A percentile compares a stretch with the other conserved stretches of the same genome.
Conservation (phyloP, 768 basidiomycete genomes). For the Pleurotus giganteus region DNA sequence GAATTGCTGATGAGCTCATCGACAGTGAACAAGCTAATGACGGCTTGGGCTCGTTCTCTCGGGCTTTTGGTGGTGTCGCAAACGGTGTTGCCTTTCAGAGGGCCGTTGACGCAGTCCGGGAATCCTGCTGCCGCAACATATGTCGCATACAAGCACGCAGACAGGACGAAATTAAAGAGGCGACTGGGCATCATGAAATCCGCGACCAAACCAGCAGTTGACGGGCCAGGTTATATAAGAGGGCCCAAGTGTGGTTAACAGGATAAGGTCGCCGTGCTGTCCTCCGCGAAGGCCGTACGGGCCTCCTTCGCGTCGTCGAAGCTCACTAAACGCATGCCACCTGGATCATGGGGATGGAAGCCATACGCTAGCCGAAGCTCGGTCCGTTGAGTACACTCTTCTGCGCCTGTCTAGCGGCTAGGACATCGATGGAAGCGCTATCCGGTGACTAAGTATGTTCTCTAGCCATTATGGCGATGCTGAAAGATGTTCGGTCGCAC, state of each 20-base stretch:
- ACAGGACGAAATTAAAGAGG: constrained; percentile 9
- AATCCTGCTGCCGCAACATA: constrained; percentile 32
- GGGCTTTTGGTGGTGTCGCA: constrained; percentile 46
- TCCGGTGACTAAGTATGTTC: neutral
- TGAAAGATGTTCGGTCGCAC: too few species aligned
- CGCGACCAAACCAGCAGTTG: neutral
- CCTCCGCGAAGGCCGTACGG: neutral
- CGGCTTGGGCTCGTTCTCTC: constrained; percentile 45
- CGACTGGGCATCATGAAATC: neutral
- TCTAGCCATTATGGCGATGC: too few species aligned
- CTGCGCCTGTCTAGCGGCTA: neutral
- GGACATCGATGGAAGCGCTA: neutral
- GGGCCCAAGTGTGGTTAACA: neutral
- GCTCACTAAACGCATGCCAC: neutral
- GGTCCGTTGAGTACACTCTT: neutral
- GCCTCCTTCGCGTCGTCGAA: neutral
- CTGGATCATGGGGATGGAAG: neutral
- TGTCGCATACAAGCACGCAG: constrained; percentile 3
- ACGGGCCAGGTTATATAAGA: neutral
- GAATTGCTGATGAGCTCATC: constrained; percentile 52
- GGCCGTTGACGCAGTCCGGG: constrained; percentile 47
- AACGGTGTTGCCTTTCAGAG: constrained; percentile 42
- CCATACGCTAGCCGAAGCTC: neutral
- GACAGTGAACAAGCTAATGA: constrained; percentile 47
- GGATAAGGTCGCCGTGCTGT: neutral